phyloP scores from a whole-genome alignment of 2,329 filamentous ascomycete species.

The Nemania abortiva region DNA sequence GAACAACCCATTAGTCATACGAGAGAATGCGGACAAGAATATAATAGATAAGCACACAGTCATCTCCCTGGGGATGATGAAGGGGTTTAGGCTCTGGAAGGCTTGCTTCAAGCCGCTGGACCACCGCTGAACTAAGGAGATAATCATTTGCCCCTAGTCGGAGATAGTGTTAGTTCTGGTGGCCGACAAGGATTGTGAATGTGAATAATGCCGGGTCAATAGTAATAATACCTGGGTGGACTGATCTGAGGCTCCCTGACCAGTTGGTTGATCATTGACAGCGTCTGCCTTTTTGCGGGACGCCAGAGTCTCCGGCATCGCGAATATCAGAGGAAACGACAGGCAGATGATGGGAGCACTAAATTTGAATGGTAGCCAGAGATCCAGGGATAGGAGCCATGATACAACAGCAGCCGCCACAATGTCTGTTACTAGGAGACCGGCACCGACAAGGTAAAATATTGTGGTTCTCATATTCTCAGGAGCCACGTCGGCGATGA shows the following conservation, averaged over 20 bases:
- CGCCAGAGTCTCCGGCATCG: background rate
- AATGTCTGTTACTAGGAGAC: slow-evolving; percentile 13
- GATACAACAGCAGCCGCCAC: slow-evolving; percentile 11
- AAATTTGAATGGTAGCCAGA: slow-evolving; percentile 16
- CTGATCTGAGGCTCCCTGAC: background rate
- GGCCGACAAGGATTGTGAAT: background rate
- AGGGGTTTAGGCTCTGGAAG: slow-evolving; percentile 2
- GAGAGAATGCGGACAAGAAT: slow-evolving; percentile 5
- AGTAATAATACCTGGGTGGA: background rate
- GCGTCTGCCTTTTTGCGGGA: background rate
- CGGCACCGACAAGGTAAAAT: slow-evolving; percentile 12
- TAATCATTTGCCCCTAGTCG: background rate
- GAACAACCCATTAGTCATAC: slow-evolving; percentile 9
- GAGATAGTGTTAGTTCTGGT: background rate
- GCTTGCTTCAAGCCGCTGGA: slow-evolving; percentile 1
- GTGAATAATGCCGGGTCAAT: background rate
- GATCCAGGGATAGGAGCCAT: slow-evolving; percentile 12
- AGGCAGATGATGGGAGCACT: slow-evolving; percentile 7
- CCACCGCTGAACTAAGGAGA: slow-evolving; percentile 2
- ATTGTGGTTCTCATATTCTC: slow-evolving; percentile 14
- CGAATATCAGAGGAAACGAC: slow-evolving; percentile 2
- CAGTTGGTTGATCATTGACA: background rate
- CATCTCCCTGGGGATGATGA: background rate
- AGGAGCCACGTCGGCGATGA: slow-evolving; percentile 15
- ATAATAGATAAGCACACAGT: slow-evolving; percentile 1